phyloP scores from a whole-genome alignment of 1,139 yeast species.

The Ogataea hybrid region DNA sequence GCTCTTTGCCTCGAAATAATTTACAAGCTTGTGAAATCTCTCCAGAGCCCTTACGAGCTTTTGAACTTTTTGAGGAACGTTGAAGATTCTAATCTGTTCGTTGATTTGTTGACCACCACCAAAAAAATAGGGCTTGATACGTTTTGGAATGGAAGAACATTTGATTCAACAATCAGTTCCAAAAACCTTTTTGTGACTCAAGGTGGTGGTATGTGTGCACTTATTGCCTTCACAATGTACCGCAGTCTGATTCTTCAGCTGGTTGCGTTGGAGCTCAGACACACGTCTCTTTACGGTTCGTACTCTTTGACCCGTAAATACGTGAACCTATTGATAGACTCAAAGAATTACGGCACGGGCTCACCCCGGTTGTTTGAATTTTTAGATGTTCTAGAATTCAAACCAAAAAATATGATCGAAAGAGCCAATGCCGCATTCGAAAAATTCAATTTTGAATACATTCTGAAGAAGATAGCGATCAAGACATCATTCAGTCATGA shows the following conservation, averaged over 20 bases:
- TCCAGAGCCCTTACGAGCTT: conserved; percentile 51
- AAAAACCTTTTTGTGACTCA: conserved; percentile 38
- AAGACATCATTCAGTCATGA: conserved; percentile 7
- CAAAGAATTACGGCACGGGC: conserved; percentile 44
- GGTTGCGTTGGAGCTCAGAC: conserved; percentile 70
- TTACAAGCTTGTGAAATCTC: conserved; percentile 55
- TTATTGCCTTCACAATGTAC: conserved; percentile 60
- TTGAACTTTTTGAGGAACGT: conserved; percentile 49
- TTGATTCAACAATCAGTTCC: conserved; percentile 39
- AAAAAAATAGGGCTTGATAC: conserved; percentile 46
- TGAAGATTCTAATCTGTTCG: conserved; percentile 46
- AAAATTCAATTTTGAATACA: conserved; percentile 38
- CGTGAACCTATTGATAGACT: conserved; percentile 50
- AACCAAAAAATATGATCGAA: conserved; percentile 38
- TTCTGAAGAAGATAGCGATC: conserved; percentile 24
- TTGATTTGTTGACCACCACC: conserved; percentile 50
- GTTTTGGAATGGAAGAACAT: conserved; percentile 51
- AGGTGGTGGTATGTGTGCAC: conserved; percentile 46
- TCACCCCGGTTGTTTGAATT: conserved; percentile 66
- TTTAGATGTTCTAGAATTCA: conserved; percentile 66
- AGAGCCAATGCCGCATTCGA: conserved; percentile 35
- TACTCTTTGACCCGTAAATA: conserved; percentile 55
- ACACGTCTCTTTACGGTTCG: conserved; percentile 50
- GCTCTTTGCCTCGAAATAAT: conserved; percentile 59
- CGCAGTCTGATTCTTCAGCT: conserved; percentile 64